Conservation (phyloP, 192 early-diverging fungal genomes). For the Backusella morwellensis region DNA sequence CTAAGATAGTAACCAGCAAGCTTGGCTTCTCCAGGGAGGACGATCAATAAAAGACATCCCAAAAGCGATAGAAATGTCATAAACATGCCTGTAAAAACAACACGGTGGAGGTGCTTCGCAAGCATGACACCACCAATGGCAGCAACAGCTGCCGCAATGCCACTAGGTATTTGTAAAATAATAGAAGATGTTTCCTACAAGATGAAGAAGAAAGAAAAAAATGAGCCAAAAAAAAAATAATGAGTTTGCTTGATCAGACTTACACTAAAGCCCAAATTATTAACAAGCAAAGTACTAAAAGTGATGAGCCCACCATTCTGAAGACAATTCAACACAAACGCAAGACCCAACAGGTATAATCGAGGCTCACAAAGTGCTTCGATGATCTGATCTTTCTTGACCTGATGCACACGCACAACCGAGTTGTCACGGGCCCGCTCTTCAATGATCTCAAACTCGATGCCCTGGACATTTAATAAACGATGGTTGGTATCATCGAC, state of each 20-base stretch:
- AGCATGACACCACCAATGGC: neutral
- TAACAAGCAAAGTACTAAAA: constrained; percentile 15
- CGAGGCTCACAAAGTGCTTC: constrained; percentile 24
- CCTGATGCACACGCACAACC: neutral
- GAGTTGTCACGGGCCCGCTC: constrained; percentile 21
- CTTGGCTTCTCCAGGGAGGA: neutral
- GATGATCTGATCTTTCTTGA: constrained; percentile 23
- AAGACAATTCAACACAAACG: neutral
- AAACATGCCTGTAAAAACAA: neutral
- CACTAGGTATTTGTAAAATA: constrained; percentile 12
- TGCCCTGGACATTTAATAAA: constrained; percentile 3
- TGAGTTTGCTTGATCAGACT: neutral
- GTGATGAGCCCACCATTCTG: constrained; percentile 24
- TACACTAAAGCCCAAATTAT: constrained; percentile 4
- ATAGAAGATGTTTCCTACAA: neutral
- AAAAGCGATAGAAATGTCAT: neutral
- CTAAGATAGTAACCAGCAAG: constrained; percentile 12
- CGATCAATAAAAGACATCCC: neutral
- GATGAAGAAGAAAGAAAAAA: neutral
- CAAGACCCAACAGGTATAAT: constrained; percentile 2
- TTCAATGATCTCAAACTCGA: constrained; percentile 22
- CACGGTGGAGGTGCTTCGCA: neutral
- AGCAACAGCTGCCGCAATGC: neutral
- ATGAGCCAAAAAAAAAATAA: neutral
- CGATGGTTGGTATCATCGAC: constrained; percentile 16